Evolutionary conservation across 768 basidiomycete species (phyloP), one percentile per base, ranked within the genome.

Genomic region (Auriscalpium orientale): DNA sequence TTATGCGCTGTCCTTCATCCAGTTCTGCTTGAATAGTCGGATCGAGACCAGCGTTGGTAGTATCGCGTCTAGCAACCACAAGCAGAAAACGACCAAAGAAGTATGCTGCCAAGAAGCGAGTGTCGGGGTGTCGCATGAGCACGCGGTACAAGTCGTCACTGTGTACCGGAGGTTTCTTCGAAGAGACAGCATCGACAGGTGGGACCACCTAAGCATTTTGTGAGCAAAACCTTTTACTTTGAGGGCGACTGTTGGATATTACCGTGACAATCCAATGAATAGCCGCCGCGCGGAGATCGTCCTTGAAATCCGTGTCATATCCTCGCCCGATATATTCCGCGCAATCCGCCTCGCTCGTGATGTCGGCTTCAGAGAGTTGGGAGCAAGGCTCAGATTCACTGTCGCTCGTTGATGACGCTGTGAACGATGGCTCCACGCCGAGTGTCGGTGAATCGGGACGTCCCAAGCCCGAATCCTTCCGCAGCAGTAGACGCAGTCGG

Each of bases 181-280:
- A 15, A 11, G 45, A 15, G 34, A 47, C 22, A 44, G 37, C 33
- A 40, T 43, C 46, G 12, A 38, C 40, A 4, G 60, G 53, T 7
- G 60, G 60, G n/a, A 57, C 53, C 0, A 60, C 61, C 58, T 62
- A 8, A 28, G 46, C 15, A n/a, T 22, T 34, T 22, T 22, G 7
- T 37, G 12, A 1, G 21, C 47, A 7, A 43, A n/a, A n/a, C n/a
- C n/a, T n/a, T 6, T n/a, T 16, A 43, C 7, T 3, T 8, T 3
- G 12, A 13, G 18, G 8, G 16, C 11, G 22, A 36, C 28, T 3
- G 8, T 3, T 1, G 36, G 21, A 44, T n/a, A 28, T 34, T 33
- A 61, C 61, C 46, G 45, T 57, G 22, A 62, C 38, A 34, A 62
- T 60, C 61, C 61, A 62, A 13, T 38, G 34, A 18, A 60, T 55